Percentiles rank a stretch among this genome's conserved stretches.
Evolutionary conservation across 768 basidiomycete genomes (phyloP).

Genomic region (Boletellus emodensis): DNA sequence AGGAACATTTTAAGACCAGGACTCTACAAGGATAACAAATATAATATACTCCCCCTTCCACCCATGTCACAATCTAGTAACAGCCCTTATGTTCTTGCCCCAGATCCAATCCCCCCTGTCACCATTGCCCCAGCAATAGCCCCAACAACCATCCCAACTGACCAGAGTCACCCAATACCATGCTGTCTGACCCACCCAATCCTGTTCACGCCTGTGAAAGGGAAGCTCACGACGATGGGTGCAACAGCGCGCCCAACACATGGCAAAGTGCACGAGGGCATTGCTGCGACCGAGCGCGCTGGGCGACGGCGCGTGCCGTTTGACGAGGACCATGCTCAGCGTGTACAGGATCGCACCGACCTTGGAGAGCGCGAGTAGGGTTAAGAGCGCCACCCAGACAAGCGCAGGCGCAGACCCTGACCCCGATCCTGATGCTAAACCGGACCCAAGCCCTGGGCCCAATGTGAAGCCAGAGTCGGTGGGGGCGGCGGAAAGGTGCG

Average conservation of each 20-base stretch:
- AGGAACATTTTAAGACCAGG: too few species aligned
- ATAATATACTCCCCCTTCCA: too few species aligned
- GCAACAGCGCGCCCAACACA: conserved; percentile 52
- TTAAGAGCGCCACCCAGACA: conserved; percentile 47
- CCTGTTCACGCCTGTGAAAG: conserved; percentile 18
- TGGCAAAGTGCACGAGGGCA: conserved; percentile 54
- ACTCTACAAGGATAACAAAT: too few species aligned
- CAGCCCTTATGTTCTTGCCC: too few species aligned
- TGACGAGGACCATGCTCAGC: conserved; percentile 59
- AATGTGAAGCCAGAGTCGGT: conserved; percentile 15
- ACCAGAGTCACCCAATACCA: conserved; percentile 14
- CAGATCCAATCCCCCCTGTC: conserved; percentile 3
- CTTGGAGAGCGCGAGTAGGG: conserved; percentile 38
- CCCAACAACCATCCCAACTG: conserved; percentile 9
- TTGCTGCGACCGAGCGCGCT: conserved; percentile 55
- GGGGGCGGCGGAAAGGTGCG: conserved; percentile 23
- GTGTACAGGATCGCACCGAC: conserved; percentile 30
- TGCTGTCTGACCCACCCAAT: conserved; percentile 4
- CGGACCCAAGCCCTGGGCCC: too few species aligned
- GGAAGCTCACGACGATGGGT: conserved; percentile 48
- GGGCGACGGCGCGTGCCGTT: conserved; percentile 44
- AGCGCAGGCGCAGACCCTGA: conserved; percentile 26
- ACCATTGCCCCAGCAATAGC: conserved; percentile 10
- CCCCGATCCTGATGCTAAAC: conserved; percentile 1
- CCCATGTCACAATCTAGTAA: too few species aligned